Evolutionary conservation across 352 stramenopile genomes (phyloP).

Genomic region (Phytophthora quininea): DNA sequence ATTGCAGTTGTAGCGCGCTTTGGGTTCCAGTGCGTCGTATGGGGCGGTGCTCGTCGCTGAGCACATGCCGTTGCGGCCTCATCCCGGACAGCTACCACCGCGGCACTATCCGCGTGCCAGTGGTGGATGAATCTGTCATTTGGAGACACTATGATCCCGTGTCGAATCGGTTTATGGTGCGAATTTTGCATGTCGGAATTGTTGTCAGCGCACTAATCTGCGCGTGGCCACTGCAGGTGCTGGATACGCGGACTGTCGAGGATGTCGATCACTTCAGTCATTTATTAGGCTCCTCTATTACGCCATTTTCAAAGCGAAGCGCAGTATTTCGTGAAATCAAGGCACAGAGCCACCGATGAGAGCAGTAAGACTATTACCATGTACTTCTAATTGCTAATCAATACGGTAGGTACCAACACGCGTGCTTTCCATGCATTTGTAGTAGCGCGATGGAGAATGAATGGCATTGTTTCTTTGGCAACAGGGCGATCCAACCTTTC

Average conservation of each 20-base stretch:
- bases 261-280: constrained; percentile 41
- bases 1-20: constrained; percentile 49
- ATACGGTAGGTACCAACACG: too few species aligned
- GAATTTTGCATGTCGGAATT: constrained; percentile 5
- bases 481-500: constrained; percentile 24
- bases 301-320: constrained; percentile 37
- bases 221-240: constrained; percentile 28
- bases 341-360: not conserved
- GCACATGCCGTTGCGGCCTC: constrained; percentile 66
- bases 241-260: constrained; percentile 37
- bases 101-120: constrained; percentile 62
- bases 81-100: constrained; percentile 80
- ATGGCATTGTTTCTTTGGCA: not conserved
- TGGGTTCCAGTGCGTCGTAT: constrained; percentile 72
- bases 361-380: constrained; percentile 11
- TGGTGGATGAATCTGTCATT: constrained; percentile 79
- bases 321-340: constrained; percentile 37
- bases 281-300: constrained; percentile 33
- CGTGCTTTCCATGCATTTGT: too few species aligned
- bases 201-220: not conserved
- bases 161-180: constrained; percentile 77
- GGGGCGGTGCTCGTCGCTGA: constrained; percentile 54
- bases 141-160: constrained; percentile 76
- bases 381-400: not conserved
- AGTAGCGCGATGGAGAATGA: too few species aligned